These are phyloP conservation scores for Cyclotella baltica DNA, from an alignment of 108 stramenopile species.

Conservation along the genomic window DNA sequence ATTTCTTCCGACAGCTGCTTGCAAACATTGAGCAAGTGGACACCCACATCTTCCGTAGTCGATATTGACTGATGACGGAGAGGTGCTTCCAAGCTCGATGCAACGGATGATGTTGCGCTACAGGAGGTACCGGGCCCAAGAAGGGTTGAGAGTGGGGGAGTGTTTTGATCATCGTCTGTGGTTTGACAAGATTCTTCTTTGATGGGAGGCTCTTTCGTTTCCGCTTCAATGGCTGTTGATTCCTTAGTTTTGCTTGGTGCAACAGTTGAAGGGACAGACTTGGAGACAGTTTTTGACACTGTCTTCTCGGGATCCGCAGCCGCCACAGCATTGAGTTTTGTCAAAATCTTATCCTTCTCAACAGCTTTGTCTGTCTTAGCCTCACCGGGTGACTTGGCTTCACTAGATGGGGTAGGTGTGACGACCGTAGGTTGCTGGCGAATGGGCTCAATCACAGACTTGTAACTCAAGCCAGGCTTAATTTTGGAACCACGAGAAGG, in stretches of 20 bases:
- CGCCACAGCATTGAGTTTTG: background rate
- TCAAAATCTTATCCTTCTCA: background rate
- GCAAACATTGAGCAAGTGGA: slow-evolving; percentile 83
- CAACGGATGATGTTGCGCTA: slow-evolving; percentile 83
- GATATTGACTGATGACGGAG: slow-evolving; percentile 54
- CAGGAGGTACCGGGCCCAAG: slow-evolving; percentile 73
- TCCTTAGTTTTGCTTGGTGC: background rate
- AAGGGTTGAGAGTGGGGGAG: slow-evolving; percentile 74
- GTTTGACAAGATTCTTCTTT: slow-evolving; percentile 14
- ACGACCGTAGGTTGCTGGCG: slow-evolving; percentile 12
- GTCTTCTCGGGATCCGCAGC: too few relatives aligned
- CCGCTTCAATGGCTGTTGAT: background rate
- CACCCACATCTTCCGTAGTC: slow-evolving; percentile 78
- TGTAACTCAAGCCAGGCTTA: slow-evolving; percentile 53
- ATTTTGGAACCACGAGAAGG: slow-evolving; percentile 29
- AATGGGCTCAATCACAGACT: slow-evolving; percentile 50
- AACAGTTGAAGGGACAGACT: background rate
- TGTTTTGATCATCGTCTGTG: slow-evolving; percentile 43
- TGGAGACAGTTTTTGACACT: too few relatives aligned
- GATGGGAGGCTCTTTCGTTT: background rate
- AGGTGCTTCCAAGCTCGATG: slow-evolving; percentile 86
- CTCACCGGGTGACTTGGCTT: slow-evolving; percentile 19
- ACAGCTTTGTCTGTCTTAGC: background rate
- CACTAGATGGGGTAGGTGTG: slow-evolving; percentile 4
- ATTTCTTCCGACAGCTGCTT: slow-evolving; percentile 78